A percentile compares a stretch with the other conserved stretches of the same genome.
phyloP scores from a whole-genome alignment of 352 stramenopile genomes.

The Pseudoperonospora humuli region DNA sequence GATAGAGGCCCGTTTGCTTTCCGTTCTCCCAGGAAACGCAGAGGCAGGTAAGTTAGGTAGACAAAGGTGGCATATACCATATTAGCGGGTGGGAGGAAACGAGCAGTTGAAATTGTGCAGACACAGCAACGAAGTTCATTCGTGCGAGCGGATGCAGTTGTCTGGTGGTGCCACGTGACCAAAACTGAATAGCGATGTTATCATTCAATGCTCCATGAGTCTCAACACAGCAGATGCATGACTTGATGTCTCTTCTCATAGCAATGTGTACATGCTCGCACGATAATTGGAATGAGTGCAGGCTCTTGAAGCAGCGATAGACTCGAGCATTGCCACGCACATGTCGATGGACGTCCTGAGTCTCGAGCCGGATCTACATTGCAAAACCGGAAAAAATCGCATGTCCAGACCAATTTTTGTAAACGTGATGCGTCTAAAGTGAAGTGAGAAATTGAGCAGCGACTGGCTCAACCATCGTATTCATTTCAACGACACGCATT shows the following conservation, averaged over 20 bases:
- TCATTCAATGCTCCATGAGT: no score
- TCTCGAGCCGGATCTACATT: no score
- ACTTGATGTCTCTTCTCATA: no score
- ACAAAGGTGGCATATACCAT: constrained; percentile 2
- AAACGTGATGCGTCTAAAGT: background rate
- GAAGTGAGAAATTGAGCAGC: background rate
- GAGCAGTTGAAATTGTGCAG: constrained; percentile 4
- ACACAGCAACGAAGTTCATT: constrained; percentile 4
- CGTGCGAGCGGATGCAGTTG: background rate
- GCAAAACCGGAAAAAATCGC: no score
- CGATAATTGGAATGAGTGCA: no score
- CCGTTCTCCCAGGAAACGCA: constrained; percentile 5
- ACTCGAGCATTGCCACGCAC: no score
- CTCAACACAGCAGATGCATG: no score
- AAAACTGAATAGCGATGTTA: background rate
- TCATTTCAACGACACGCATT: constrained; percentile 3
- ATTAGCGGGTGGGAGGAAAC: constrained; percentile 11
- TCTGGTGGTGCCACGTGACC: background rate
- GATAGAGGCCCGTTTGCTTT: constrained; percentile 20
- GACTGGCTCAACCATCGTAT: constrained; percentile 7
- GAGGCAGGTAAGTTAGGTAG: constrained; percentile 24
- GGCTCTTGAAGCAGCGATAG: no score
- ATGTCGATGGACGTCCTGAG: no score
- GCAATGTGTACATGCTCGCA: background rate
- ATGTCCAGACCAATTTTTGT: no score